These are phyloP conservation scores for Benincasa hispida DNA, from an alignment of 306 rosid species.

Conservation along the genomic window DNA sequence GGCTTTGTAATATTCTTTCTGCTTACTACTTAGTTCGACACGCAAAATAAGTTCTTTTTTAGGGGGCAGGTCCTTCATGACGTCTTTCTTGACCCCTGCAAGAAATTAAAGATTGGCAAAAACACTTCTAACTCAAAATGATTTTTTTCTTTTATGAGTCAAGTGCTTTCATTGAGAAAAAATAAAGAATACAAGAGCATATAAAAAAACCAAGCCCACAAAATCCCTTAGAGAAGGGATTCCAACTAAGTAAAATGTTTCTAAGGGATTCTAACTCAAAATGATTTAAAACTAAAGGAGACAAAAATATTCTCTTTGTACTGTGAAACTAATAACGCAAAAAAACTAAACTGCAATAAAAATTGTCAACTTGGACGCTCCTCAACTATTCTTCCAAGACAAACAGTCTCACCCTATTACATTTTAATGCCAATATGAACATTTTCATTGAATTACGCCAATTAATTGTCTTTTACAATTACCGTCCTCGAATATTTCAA, in stretches of 20 bases:
- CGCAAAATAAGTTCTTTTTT: constrained; percentile 95
- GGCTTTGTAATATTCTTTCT: constrained; percentile 95
- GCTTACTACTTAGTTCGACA: constrained; percentile 82
- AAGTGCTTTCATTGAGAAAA: too few species aligned
- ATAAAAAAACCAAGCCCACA: too few species aligned
- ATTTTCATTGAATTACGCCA: not conserved
- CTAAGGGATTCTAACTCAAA: not conserved
- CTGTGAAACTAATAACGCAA: not conserved
- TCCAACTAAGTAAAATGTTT: too few species aligned
- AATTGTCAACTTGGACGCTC: not conserved
- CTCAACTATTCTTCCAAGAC: not conserved
- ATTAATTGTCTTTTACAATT: not conserved
- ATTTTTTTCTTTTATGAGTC: too few species aligned
- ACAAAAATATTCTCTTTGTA: not conserved
- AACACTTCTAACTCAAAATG: not conserved
- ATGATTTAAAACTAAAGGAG: not conserved
- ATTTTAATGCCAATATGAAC: not conserved
- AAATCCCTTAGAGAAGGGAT: too few species aligned
- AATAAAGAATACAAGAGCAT: too few species aligned
- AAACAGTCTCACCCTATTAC: not conserved
- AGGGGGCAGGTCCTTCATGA: constrained; percentile 97
- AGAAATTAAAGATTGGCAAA: not conserved
- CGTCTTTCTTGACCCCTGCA: constrained; percentile 98
- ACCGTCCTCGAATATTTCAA: not conserved
- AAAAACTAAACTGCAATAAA: not conserved